Evolutionary conservation across 495 filamentous ascomycete genomes (phyloP).

Genomic region (Amniculicola lignicola): DNA sequence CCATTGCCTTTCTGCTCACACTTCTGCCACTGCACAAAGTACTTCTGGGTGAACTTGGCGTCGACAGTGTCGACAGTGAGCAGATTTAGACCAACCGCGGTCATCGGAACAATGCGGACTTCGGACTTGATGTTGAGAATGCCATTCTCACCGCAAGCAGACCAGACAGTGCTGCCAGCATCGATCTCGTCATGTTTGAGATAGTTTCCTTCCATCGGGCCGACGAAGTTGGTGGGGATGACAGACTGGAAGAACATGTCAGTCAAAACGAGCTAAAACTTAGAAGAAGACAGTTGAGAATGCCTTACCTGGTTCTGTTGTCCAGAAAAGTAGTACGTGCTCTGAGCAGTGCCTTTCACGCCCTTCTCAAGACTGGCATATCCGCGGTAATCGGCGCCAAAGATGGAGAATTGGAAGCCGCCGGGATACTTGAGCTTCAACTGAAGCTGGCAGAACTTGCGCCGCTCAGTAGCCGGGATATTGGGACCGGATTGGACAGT

Average conservation of each 20-base stretch:
- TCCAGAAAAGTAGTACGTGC: constrained; percentile 29
- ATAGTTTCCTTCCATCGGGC: constrained; percentile 26
- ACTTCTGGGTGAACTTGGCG: constrained; percentile 29
- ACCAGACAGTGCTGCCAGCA: constrained; percentile 21
- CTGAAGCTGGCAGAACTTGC: constrained; percentile 32
- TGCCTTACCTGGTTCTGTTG: constrained; percentile 26
- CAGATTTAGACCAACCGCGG: constrained; percentile 21
- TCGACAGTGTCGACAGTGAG: constrained; percentile 29
- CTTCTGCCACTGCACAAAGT: constrained; percentile 26
- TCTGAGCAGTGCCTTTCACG: constrained; percentile 13
- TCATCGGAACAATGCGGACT: constrained; percentile 24
- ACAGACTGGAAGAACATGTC: constrained; percentile 13
- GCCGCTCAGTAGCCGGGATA: constrained; percentile 26
- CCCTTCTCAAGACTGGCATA: constrained; percentile 25
- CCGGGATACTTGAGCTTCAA: constrained; percentile 28
- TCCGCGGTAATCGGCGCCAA: constrained; percentile 22
- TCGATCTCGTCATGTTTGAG: constrained; percentile 30
- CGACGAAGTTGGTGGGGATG: constrained; percentile 19
- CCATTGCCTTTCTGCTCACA: constrained; percentile 1
- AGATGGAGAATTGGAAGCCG: constrained; percentile 23
- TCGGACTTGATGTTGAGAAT: constrained; percentile 33
- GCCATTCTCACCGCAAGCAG: constrained; percentile 26
- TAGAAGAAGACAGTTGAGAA: background rate
- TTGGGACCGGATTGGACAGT: constrained; percentile 30
- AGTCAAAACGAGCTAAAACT: background rate